Percentiles rank a stretch among this genome's conserved stretches.
phyloP scores from a whole-genome alignment of 441 rosid genomes.

The Melastoma candidum region DNA sequence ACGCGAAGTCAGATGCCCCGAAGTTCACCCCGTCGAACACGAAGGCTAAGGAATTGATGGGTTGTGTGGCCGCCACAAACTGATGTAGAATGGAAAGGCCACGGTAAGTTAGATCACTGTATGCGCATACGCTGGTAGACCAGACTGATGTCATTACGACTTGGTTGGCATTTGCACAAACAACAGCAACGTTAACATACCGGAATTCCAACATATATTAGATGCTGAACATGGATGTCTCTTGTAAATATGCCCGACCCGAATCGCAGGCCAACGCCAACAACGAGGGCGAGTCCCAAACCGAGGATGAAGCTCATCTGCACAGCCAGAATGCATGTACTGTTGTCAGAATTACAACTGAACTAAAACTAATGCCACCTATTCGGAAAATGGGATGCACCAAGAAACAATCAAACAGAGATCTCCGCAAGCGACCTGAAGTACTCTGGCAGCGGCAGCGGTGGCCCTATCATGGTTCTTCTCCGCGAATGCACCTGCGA shows the following conservation, averaged over 20 bases:
- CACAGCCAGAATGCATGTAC: conserved; percentile 5
- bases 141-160: too few species aligned
- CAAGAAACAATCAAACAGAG: neutral
- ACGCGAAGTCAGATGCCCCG: conserved; percentile 73
- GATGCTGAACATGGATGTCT: conserved; percentile 36
- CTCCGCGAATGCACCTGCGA: conserved; percentile 60
- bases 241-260: conserved; percentile 59
- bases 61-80: conserved; percentile 77
- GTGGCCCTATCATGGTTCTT: conserved; percentile 45
- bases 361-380: too few species aligned
- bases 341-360: neutral
- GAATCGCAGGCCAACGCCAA: conserved; percentile 44
- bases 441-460: conserved; percentile 17
- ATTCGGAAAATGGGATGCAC: too few species aligned
- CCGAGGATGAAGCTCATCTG: conserved; percentile 61
- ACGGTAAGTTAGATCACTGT: neutral
- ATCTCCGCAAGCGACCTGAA: too few species aligned
- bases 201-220: conserved; percentile 48
- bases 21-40: conserved; percentile 64
- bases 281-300: conserved; percentile 41
- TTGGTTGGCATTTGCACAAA: too few species aligned
- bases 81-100: conserved; percentile 8
- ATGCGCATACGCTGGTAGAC: too few species aligned
- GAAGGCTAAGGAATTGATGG: conserved; percentile 58
- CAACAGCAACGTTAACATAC: conserved; percentile 12